A percentile compares a stretch with the other conserved stretches of the same genome.
Evolutionary conservation across 2,329 filamentous ascomycete genomes (phyloP).

Genomic region (Colletotrichum orbiculare): DNA sequence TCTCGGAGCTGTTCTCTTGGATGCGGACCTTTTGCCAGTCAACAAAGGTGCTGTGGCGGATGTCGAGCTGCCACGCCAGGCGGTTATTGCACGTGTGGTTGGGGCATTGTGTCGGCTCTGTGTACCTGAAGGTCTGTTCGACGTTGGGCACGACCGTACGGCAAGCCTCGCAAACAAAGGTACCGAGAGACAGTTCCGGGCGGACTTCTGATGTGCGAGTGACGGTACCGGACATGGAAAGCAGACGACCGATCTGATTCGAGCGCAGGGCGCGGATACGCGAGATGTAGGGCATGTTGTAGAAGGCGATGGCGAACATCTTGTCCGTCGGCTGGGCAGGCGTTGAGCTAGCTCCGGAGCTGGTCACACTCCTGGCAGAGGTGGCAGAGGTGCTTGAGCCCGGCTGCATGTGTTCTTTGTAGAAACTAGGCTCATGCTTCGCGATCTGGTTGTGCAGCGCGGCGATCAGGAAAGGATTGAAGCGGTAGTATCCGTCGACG

Average conservation of each 20-base stretch:
- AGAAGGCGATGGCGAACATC: constrained; percentile 91
- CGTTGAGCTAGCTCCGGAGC: constrained; percentile 76
- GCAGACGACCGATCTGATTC: constrained; percentile 88
- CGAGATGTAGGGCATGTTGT: constrained; percentile 90
- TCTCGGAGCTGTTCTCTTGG: constrained; percentile 98
- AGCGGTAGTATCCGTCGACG: constrained; percentile 92
- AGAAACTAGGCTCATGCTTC: constrained; percentile 94
- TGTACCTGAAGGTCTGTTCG: constrained; percentile 97
- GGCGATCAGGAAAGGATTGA: constrained; percentile 89
- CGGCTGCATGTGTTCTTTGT: constrained; percentile 89
- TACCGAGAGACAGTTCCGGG: constrained; percentile 90
- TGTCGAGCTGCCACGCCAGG: constrained; percentile 94
- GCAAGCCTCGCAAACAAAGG: constrained; percentile 91
- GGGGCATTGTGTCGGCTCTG: constrained; percentile 94
- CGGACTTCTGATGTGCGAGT: constrained; percentile 97
- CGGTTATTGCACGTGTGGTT: constrained; percentile 90
- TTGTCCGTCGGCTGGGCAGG: constrained; percentile 97
- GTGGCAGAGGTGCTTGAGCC: constrained; percentile 79
- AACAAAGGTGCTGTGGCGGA: constrained; percentile 95
- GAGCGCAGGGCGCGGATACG: constrained; percentile 88
- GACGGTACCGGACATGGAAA: constrained; percentile 96
- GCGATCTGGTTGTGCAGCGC: constrained; percentile 93
- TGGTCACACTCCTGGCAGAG: constrained; percentile 72
- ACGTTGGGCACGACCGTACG: constrained; percentile 87
- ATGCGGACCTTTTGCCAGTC: constrained; percentile 99